Evolutionary conservation across 2,329 filamentous ascomycete genomes (phyloP).

Genomic region (Arthrobotrys pseudoclavata): DNA sequence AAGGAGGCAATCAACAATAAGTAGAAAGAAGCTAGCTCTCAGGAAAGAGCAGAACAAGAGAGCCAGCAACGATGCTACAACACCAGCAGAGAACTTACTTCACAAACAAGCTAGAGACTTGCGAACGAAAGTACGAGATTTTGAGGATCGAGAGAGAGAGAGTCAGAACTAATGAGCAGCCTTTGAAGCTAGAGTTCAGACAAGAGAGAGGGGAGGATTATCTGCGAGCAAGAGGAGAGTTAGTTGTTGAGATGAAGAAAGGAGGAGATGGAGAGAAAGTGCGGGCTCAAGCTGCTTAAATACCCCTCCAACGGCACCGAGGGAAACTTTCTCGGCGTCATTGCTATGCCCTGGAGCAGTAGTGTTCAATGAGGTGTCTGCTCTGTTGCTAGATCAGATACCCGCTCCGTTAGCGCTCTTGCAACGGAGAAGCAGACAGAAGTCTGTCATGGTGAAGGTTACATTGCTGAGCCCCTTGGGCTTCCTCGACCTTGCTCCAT

Average conservation of each 20-base stretch:
- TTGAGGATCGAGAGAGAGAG: slow-evolving; percentile 15
- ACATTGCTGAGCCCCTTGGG: background rate
- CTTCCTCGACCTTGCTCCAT: too few relatives aligned
- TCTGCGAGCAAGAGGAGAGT: background rate
- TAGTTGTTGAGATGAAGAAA: slow-evolving; percentile 11
- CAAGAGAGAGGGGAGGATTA: background rate
- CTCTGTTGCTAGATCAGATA: background rate
- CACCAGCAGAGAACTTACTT: background rate
- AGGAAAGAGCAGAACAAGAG: background rate
- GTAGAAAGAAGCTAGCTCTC: background rate
- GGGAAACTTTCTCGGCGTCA: slow-evolving; percentile 11
- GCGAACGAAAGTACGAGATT: slow-evolving; percentile 13
- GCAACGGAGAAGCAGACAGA: background rate
- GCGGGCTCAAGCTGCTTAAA: background rate
- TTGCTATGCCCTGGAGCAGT: background rate
- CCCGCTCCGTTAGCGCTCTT: background rate
- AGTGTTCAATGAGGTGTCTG: background rate
- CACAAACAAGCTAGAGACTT: background rate
- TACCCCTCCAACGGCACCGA: background rate
- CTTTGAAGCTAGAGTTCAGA: slow-evolving; percentile 12
- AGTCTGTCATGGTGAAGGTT: background rate
- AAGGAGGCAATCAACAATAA: background rate
- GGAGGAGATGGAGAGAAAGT: background rate
- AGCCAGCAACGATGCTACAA: background rate
- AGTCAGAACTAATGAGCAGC: slow-evolving; percentile 3